phyloP scores from a whole-genome alignment of 768 basidiomycete species.

The Mycena indigotica region DNA sequence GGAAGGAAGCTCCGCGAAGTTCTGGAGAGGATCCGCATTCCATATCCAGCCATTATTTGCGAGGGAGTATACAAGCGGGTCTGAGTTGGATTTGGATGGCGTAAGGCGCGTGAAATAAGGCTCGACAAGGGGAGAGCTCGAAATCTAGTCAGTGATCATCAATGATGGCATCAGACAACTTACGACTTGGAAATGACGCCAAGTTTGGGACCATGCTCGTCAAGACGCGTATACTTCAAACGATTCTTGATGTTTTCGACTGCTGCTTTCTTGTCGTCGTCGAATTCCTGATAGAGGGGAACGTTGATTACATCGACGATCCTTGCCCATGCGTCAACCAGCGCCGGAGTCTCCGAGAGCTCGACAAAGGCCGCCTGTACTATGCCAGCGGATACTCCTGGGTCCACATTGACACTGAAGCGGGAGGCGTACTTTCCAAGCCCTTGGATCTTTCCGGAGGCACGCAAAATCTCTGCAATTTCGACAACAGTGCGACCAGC shows the following conservation, averaged over 20 bases:
- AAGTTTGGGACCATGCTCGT: conserved; percentile 78
- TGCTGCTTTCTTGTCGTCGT: conserved; percentile 77
- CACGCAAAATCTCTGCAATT: conserved; percentile 65
- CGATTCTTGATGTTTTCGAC: conserved; percentile 75
- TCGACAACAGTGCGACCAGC: conserved; percentile 60
- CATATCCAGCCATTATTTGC: conserved; percentile 99
- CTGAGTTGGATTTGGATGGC: conserved; percentile 38
- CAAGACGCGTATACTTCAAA: conserved; percentile 78
- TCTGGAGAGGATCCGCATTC: conserved; percentile 90
- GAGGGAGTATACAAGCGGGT: conserved; percentile 69
- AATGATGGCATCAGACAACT: conserved; percentile 32
- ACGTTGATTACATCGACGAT: conserved; percentile 89
- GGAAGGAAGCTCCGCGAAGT: conserved; percentile 90
- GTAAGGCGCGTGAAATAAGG: conserved; percentile 86
- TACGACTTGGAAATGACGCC: conserved; percentile 78
- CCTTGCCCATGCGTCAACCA: conserved; percentile 72
- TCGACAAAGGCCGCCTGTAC: conserved; percentile 67
- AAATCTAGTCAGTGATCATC: conserved; percentile 4
- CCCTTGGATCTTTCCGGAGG: conserved; percentile 57
- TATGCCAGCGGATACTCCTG: conserved; percentile 69
- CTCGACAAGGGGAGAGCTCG: conserved; percentile 84
- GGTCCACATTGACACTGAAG: conserved; percentile 66
- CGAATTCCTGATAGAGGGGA: conserved; percentile 83
- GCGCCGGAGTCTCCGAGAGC: conserved; percentile 47
- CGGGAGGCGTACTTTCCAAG: conserved; percentile 63